Conservation (phyloP, 768 basidiomycete species). For the Tulasnella sp. region DNA sequence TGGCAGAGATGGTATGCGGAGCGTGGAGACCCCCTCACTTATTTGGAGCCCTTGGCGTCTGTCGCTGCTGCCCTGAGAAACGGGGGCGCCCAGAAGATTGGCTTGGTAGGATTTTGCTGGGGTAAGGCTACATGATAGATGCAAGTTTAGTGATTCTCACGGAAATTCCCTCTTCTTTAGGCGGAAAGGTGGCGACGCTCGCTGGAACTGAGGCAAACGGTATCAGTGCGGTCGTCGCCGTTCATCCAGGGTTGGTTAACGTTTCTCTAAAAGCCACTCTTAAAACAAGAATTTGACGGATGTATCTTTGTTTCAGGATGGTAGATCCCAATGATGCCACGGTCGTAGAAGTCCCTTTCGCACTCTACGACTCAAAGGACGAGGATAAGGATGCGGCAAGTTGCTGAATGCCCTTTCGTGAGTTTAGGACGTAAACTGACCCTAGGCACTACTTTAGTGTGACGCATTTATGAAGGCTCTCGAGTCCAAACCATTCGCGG, state of each 20-base stretch:
- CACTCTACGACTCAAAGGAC: constrained; percentile 60
- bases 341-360: constrained; percentile 54
- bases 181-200: constrained; percentile 38
- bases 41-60: constrained; percentile 44
- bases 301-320: constrained; percentile 52
- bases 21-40: neutral
- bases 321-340: constrained; percentile 50
- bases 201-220: constrained; percentile 47
- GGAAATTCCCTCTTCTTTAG: constrained; percentile 52
- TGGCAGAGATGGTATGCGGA: neutral
- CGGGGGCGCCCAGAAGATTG: constrained; percentile 52
- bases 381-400: constrained; percentile 60
- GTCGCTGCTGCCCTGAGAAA: constrained; percentile 51
- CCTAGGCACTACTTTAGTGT: neutral
- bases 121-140: constrained; percentile 41
- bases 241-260: constrained; percentile 62
- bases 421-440: neutral
- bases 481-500: constrained; percentile 15
- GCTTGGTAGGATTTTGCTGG: constrained; percentile 58
- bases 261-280: neutral
- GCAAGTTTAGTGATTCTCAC: neutral
- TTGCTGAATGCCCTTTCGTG: neutral
- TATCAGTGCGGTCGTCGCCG: constrained; percentile 51
- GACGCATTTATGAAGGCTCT: constrained; percentile 19
- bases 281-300: neutral